Evolutionary conservation across 305 asterid species (phyloP).

Genomic region (Fraxinus sp.): DNA sequence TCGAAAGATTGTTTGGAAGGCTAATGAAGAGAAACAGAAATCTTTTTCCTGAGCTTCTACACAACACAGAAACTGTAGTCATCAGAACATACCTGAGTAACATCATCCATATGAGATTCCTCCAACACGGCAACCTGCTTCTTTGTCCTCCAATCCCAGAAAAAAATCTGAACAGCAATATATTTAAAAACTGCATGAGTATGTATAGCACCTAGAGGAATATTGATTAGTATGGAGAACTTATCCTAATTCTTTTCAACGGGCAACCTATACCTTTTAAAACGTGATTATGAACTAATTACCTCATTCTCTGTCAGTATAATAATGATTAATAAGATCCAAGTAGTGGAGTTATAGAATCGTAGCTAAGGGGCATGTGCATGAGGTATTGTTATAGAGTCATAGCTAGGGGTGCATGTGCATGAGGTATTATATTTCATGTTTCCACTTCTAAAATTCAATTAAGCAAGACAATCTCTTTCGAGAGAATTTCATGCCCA

Average conservation of each 20-base stretch:
- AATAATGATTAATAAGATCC: not conserved
- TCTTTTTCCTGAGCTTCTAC: not conserved
- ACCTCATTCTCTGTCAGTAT: not conserved
- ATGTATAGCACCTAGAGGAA: not conserved
- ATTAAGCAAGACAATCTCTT: not conserved
- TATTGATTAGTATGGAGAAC: not conserved
- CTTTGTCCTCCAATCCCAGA: slow-evolving; percentile 96
- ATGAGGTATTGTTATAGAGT: not conserved
- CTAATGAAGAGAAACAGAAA: not conserved
- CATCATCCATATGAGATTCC: slow-evolving; percentile 90
- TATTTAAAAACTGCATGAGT: slow-evolving; percentile 6
- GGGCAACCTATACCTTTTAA: not conserved
- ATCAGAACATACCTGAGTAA: slow-evolving; percentile 67
- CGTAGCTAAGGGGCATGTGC: not conserved
- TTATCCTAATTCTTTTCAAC: not conserved
- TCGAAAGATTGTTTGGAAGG: not conserved
- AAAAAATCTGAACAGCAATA: slow-evolving; percentile 42
- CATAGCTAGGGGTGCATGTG: not conserved
- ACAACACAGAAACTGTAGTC: slow-evolving; percentile 4
- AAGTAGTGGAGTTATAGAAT: not conserved
- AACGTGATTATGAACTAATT: not conserved
- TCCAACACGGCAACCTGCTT: slow-evolving; percentile 78
- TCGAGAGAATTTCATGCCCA: not conserved
- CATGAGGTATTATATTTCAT: not conserved
- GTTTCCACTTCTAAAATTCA: not conserved